Percentiles rank a stretch among this genome's conserved stretches.
Conservation (phyloP, 108 stramenopile genomes). For the Craspedostauros australis region DNA sequence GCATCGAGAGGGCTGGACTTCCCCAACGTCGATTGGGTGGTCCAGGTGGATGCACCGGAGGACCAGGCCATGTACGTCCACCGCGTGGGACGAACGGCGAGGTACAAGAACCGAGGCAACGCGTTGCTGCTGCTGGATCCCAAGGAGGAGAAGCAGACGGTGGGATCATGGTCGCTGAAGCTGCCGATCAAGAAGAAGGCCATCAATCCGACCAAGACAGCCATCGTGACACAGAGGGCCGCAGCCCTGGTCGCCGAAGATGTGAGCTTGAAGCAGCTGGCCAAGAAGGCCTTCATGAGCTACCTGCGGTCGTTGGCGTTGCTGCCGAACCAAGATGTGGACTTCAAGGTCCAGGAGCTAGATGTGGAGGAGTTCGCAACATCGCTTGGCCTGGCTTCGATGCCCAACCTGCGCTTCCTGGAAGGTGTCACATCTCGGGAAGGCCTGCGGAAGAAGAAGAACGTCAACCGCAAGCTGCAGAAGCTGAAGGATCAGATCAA, state of each 20-base stretch:
- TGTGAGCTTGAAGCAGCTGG: slow-evolving; percentile 55
- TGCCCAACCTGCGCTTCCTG: slow-evolving; percentile 78
- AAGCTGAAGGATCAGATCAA: slow-evolving; percentile 92
- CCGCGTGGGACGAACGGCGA: slow-evolving; percentile 95
- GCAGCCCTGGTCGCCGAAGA: slow-evolving; percentile 83
- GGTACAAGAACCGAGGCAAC: slow-evolving; percentile 80
- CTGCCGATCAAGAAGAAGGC: slow-evolving; percentile 81
- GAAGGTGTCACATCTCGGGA: slow-evolving; percentile 66
- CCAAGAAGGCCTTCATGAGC: slow-evolving; percentile 88
- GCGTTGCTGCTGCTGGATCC: slow-evolving; percentile 85
- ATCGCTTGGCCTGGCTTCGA: slow-evolving; percentile 85
- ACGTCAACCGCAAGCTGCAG: slow-evolving; percentile 85
- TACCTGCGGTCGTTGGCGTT: slow-evolving; percentile 87
- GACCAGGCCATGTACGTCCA: slow-evolving; percentile 89
- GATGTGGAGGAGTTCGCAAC: slow-evolving; percentile 77
- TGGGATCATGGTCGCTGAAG: too few relatives aligned
- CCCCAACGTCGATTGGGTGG: slow-evolving; percentile 97
- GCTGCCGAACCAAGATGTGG: slow-evolving; percentile 79
- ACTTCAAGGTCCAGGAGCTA: slow-evolving; percentile 63
- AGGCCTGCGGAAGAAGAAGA: slow-evolving; percentile 79
- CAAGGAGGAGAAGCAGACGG: slow-evolving; percentile 70
- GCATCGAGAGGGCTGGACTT: slow-evolving; percentile 97
- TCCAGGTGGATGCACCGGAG: slow-evolving; percentile 97
- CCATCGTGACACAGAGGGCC: slow-evolving; percentile 79
- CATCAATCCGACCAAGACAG: slow-evolving; percentile 91